Evolutionary conservation across 352 stramenopile genomes (phyloP), one percentile per base, ranked within the genome.

Genomic region (Paralagenidium karlingii): DNA sequence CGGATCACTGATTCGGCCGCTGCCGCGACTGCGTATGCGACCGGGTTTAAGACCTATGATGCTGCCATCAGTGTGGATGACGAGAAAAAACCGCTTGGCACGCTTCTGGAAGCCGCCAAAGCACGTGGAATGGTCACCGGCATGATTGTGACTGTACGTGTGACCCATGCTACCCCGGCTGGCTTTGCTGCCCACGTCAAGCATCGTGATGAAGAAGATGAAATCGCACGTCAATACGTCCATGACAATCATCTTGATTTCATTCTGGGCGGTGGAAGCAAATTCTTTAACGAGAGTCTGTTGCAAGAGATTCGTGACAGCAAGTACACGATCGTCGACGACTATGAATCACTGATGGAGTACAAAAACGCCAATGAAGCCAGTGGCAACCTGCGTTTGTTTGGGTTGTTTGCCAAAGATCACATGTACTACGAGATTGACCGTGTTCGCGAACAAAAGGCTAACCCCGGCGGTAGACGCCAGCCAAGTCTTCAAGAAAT

Each of bases 351-450:
- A 22, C 46, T 82, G 13, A 8, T 67, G 6, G 51, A 68, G 44
- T 82, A 80, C 45, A 53, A 79, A 29, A 43, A 48, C 6, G 51
- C 47, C 8, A 76, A 80, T 45, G 55, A 60, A 13, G 53, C 57
- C 20, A 53, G 51, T 8, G 63, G 68, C 18, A 62, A 62, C 20
- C 58, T 83, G 40, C 63, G 63, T 11, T 26, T 80, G 1, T 74
- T 80, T 21, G 68, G 68, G 27, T 56, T 79, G 8, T 80, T 80
- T 50, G 42, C 73, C 24, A 64, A 64, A 18, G 51, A 53, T 38
- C 66, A 83, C 63, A 81, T 83, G 65, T 63, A 55, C 26, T 80
- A 81, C 59, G 69, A 83, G 29, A 56, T 83, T 1, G 69, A 83
- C 38, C 69, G 66, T 5, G 29, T 57, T 0, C 66, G 68, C 36